Evolutionary conservation across 306 rosid species (phyloP).

Genomic region (Calophaca sinica): DNA sequence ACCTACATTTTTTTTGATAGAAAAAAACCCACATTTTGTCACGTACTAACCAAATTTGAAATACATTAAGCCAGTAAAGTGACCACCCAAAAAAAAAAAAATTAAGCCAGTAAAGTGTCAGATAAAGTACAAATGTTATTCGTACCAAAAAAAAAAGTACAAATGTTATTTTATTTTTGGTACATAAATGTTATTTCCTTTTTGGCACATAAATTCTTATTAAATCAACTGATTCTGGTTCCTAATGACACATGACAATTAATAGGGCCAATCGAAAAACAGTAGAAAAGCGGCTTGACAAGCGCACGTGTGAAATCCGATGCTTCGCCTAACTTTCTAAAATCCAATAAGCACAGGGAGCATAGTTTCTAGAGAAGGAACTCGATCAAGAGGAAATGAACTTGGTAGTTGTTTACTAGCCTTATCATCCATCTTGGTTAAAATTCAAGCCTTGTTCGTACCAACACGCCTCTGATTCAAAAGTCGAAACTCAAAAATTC

Average conservation of each 20-base stretch:
- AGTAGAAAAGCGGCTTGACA: not conserved
- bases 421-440: not conserved
- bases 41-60: too few species aligned
- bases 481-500: slow-evolving; percentile 13
- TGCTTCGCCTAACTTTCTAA: slow-evolving; percentile 43
- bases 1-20: too few species aligned
- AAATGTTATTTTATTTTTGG: too few species aligned
- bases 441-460: not conserved
- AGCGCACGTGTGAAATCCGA: slow-evolving; percentile 47
- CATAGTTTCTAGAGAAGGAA: slow-evolving; percentile 7
- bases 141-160: too few species aligned
- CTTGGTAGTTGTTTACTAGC: not conserved
- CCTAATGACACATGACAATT: not conserved
- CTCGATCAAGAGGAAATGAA: not conserved
- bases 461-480: not conserved
- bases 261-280: slow-evolving; percentile 11
- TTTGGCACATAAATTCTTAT: too few species aligned
- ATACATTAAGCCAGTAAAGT: too few species aligned
- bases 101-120: too few species aligned
- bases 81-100: too few species aligned
- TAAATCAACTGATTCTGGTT: not conserved
- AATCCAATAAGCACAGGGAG: not conserved
- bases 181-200: too few species aligned
- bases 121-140: too few species aligned
- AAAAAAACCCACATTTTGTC: too few species aligned